phyloP scores from a whole-genome alignment of 2,329 filamentous ascomycete species.

The Fusarium armeniacum region DNA sequence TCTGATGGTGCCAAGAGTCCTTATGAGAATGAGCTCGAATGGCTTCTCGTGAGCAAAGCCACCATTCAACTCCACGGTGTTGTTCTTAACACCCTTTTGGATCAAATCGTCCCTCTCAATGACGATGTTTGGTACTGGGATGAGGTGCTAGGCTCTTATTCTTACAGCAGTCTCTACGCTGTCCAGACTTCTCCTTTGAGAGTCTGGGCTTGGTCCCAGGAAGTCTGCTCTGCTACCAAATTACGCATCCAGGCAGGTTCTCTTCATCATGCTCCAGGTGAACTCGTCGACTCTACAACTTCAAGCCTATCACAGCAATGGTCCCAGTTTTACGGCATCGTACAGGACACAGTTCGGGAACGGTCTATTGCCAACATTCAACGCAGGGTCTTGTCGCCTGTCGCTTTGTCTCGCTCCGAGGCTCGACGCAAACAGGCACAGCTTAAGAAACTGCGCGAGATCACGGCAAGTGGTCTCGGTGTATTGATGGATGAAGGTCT shows the following conservation, averaged over 20 bases:
- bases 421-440: slow-evolving; percentile 79
- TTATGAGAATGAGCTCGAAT: slow-evolving; percentile 86
- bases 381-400: slow-evolving; percentile 79
- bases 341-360: slow-evolving; percentile 80
- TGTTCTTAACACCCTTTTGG: slow-evolving; percentile 80
- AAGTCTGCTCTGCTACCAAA: slow-evolving; percentile 75
- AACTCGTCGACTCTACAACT: slow-evolving; percentile 55
- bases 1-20: slow-evolving; percentile 56
- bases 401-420: slow-evolving; percentile 81
- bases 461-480: slow-evolving; percentile 88
- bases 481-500: slow-evolving; percentile 90
- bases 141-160: slow-evolving; percentile 82
- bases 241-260: slow-evolving; percentile 58
- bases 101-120: slow-evolving; percentile 85
- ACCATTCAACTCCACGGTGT: slow-evolving; percentile 91
- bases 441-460: slow-evolving; percentile 79
- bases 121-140: slow-evolving; percentile 98
- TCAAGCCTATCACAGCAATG: slow-evolving; percentile 66
- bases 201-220: slow-evolving; percentile 78
- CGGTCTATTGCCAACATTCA: slow-evolving; percentile 79
- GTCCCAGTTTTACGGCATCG: slow-evolving; percentile 83
- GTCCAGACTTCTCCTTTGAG: slow-evolving; percentile 86
- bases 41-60: slow-evolving; percentile 91
- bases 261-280: slow-evolving; percentile 49
- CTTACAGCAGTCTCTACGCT: slow-evolving; percentile 84